These are phyloP conservation scores for Tetrastigma voinierianum DNA, from an alignment of 164 flowering plant species.

Conservation along the genomic window DNA sequence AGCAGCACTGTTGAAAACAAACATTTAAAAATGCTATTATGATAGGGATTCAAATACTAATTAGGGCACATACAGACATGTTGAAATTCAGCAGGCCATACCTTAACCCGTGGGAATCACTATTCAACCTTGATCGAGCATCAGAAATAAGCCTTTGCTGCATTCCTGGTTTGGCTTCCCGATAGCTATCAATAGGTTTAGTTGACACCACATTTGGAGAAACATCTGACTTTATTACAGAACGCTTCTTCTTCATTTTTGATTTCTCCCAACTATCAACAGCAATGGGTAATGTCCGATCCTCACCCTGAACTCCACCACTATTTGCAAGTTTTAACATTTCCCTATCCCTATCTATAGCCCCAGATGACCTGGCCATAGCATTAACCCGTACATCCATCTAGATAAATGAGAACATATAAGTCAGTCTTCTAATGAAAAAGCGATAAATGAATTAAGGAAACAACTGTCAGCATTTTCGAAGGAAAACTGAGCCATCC, in stretches of 20 bases:
- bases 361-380: slow-evolving; percentile 50
- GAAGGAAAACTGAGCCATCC: too few relatives aligned
- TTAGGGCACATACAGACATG: neutral
- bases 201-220: slow-evolving; percentile 30
- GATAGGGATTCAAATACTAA: neutral
- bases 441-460: neutral
- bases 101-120: slow-evolving; percentile 60
- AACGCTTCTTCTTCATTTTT: slow-evolving; percentile 84
- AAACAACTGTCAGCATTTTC: too few relatives aligned
- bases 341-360: slow-evolving; percentile 61
- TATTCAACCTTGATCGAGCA: slow-evolving; percentile 46
- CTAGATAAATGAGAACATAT: slow-evolving; percentile 27
- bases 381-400: slow-evolving; percentile 53
- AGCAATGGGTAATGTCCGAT: slow-evolving; percentile 43
- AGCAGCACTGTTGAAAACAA: neutral
- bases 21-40: neutral
- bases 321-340: slow-evolving; percentile 47
- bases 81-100: slow-evolving; percentile 18
- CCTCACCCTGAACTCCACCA: slow-evolving; percentile 52
- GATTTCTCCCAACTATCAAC: slow-evolving; percentile 88
- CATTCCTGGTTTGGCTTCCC: slow-evolving; percentile 54
- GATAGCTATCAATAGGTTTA: slow-evolving; percentile 47
- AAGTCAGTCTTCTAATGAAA: slow-evolving; percentile 10
- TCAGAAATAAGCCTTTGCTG: slow-evolving; percentile 50
- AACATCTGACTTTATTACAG: slow-evolving; percentile 66